Conservation (phyloP, 345 rosid species). For the Eucalyptus erythrocorys region DNA sequence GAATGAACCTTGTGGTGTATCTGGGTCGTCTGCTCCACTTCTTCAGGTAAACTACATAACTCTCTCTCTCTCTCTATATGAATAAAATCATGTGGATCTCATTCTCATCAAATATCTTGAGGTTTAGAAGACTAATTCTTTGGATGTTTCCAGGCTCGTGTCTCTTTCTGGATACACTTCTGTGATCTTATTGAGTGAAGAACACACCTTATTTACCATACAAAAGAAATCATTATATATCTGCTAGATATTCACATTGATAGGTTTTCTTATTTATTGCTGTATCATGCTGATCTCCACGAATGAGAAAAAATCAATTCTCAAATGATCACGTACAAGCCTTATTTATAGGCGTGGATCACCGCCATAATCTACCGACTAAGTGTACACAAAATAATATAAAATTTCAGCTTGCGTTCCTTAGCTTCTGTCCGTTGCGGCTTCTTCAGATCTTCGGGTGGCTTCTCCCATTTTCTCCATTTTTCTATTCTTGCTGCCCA, state of each 20-base stretch:
- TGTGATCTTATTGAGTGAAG: neutral
- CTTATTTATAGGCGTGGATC: too few relatives aligned
- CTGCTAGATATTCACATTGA: neutral
- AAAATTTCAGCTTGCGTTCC: too few relatives aligned
- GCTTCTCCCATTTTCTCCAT: too few relatives aligned
- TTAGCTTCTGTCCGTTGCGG: too few relatives aligned
- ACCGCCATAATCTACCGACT: too few relatives aligned
- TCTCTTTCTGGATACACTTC: neutral
- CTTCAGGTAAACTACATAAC: constrained; percentile 21
- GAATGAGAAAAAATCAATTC: too few relatives aligned
- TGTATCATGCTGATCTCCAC: neutral
- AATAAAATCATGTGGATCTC: neutral
- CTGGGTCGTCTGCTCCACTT: constrained; percentile 18
- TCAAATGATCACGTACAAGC: too few relatives aligned
- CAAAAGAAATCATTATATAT: neutral
- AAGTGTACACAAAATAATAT: too few relatives aligned
- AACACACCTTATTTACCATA: neutral
- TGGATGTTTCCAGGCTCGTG: neutral
- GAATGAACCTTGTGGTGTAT: constrained; percentile 39
- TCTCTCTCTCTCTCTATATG: neutral
- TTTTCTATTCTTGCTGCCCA: too few relatives aligned
- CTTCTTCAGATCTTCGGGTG: too few relatives aligned
- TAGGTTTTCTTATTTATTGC: neutral
- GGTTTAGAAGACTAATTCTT: neutral
- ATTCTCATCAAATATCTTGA: neutral